Evolutionary conservation across 179 eudicot species (phyloP), one percentile per base, ranked within the genome.

Genomic region (Spinacia oleracea): DNA sequence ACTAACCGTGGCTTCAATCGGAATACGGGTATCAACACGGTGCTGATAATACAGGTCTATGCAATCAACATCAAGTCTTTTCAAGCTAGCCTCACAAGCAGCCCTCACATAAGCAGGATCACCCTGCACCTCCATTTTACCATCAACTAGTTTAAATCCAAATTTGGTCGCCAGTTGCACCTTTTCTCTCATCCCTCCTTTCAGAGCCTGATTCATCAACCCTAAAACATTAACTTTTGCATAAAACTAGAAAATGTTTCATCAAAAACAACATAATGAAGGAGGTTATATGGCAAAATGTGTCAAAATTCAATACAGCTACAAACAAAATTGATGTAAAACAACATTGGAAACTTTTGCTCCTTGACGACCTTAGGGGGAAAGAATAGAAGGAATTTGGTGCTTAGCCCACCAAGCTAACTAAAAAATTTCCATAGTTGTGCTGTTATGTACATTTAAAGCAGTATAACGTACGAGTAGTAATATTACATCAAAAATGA

Each of bases 51-150:
- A 87, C 20, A 87, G 86, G 45, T 87, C 87, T 29, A 87, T 87
- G 75, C 53, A 83, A 31, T 82, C 83, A 72, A 80, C 77, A 51
- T 64, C 86, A 38, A 87, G 87, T 50, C 87, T 77, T 82, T 83
- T 79, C 78, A 87, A 83, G 79, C 89, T 87, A 21, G 84, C 86
- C 81, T 87, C 89, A 40, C 89, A 87, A 38, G 83, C 79, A 14
- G 82, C 83, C 65, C 89, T 81, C 27, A 84, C 89, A 79, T 87
- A 84, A 3, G 84, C 79, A 15, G 89, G 89, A 34, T 87, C 86
- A 5, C 89, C 87, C 18, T 40, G 48, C 0, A 83, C 70, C 42
- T 78, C 79, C 2, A 45, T 25, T 18, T 78, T 45, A 15, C 78
- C 84, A 60, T 79, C 71, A 16, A 32, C 55, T 18, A 1, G 11